phyloP scores from a whole-genome alignment of 495 filamentous ascomycete species.

The Penicillium longicatenatum region DNA sequence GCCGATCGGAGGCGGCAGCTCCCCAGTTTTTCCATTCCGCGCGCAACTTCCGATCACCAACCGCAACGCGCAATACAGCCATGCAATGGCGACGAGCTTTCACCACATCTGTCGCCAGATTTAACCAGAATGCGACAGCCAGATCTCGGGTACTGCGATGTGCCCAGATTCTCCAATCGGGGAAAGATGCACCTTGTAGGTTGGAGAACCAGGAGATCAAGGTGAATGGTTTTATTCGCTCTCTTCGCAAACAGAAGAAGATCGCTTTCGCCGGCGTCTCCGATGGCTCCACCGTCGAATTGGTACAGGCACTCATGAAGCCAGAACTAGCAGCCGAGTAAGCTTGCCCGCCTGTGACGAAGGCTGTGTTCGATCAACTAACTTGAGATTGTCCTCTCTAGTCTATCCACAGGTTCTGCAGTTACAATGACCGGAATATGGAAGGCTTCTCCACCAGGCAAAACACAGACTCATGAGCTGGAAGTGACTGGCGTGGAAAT shows the following conservation, averaged over 20 bases:
- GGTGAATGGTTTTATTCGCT: conserved; percentile 79
- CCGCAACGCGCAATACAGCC: conserved; percentile 24
- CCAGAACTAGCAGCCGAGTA: conserved; percentile 78
- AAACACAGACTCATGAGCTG: conserved; percentile 77
- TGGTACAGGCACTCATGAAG: conserved; percentile 81
- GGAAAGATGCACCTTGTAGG: conserved; percentile 27
- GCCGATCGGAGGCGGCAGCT: conserved; percentile 7
- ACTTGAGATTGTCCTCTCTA: conserved; percentile 33
- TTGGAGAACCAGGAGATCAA: conserved; percentile 51
- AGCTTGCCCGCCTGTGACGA: conserved; percentile 29
- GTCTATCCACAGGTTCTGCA: conserved; percentile 77
- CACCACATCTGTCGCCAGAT: conserved; percentile 41
- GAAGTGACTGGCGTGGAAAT: conserved; percentile 67
- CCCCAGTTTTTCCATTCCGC: conserved; percentile 21
- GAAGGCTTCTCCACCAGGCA: conserved; percentile 68
- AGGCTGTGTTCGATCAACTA: conserved; percentile 4
- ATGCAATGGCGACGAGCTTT: conserved; percentile 52
- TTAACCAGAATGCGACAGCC: conserved; percentile 25
- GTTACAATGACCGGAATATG: conserved; percentile 79
- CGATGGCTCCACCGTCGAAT: conserved; percentile 79
- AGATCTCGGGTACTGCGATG: conserved; percentile 31
- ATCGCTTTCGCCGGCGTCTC: conserved; percentile 80
- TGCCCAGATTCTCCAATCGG: conserved; percentile 41
- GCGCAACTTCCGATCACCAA: conserved; percentile 22
- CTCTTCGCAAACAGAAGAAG: conserved; percentile 83